These are phyloP conservation scores for Prunus persica DNA, from an alignment of 306 rosid species.

Conservation along the genomic window Prunus_persica_NCBIv2 NC_034014.1:28498501-28499000, in stretches of 20 bases:
- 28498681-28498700: neutral
- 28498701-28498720: constrained; percentile 16
- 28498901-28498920: constrained; percentile 34
- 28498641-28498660: too few relatives aligned
- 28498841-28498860: neutral
- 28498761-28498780: neutral
- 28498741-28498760: neutral
- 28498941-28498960: neutral
- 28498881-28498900: constrained; percentile 27
- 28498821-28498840: neutral
- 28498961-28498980: constrained; percentile 13
- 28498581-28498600: neutral
- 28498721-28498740: neutral
- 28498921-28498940: constrained; percentile 1
- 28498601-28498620: neutral
- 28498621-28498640: neutral
- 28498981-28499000: neutral
- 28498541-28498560: neutral
- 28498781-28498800: constrained; percentile 31
- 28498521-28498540: neutral
- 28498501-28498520: neutral
- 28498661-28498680: neutral
- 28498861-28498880: neutral
- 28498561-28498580: neutral
- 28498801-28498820: neutral